These are phyloP conservation scores for Lodderomyces margitis DNA, from an alignment of 1,139 yeast species.

Conservation along the genomic window DNA sequence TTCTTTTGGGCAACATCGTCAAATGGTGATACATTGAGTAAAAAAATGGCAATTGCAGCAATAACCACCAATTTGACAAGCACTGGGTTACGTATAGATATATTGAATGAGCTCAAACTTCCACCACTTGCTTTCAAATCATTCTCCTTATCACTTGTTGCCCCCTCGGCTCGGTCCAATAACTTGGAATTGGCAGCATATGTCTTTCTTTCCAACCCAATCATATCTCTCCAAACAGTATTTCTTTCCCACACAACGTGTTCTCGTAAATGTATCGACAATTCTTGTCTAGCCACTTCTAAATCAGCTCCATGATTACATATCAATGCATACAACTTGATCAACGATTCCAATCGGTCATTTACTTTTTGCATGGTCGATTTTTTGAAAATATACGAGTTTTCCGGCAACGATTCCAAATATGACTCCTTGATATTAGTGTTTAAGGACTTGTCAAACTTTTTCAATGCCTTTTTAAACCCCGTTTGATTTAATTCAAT, in stretches of 20 bases:
- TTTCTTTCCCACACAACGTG: constrained; percentile 77
- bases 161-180: constrained; percentile 14
- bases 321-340: constrained; percentile 40
- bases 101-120: constrained; percentile 27
- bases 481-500: constrained; percentile 69
- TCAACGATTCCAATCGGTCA: constrained; percentile 34
- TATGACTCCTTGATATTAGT: constrained; percentile 40
- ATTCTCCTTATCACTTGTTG: constrained; percentile 15
- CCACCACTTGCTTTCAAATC: constrained; percentile 16
- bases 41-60: constrained; percentile 40
- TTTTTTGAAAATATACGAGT: constrained; percentile 34
- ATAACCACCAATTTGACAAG: constrained; percentile 48
- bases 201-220: constrained; percentile 73
- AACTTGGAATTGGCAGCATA: constrained; percentile 38
- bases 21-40: constrained; percentile 56
- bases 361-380: constrained; percentile 47
- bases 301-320: constrained; percentile 42
- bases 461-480: constrained; percentile 64
- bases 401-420: constrained; percentile 29
- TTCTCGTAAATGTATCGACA: constrained; percentile 63
- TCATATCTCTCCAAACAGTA: constrained; percentile 78
- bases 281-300: constrained; percentile 45
- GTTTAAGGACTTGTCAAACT: constrained; percentile 63
- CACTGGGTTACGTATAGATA: constrained; percentile 41
- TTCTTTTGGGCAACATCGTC: constrained; percentile 58